These are phyloP conservation scores for Rhynchospora pubera DNA, from an alignment of 176 grass and related monocot genomes.

Conservation along the genomic window DNA sequence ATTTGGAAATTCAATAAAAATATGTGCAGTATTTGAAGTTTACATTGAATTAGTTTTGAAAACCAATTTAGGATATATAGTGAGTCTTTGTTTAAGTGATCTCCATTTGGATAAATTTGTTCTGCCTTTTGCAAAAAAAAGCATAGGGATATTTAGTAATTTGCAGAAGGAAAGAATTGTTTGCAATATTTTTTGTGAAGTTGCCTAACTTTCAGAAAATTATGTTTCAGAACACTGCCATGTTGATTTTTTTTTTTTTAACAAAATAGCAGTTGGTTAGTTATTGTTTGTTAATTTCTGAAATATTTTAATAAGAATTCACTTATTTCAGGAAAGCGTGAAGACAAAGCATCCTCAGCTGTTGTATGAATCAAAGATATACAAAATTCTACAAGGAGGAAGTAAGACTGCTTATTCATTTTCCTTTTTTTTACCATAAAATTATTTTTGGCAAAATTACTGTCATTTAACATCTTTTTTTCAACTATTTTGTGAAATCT, in stretches of 20 bases:
- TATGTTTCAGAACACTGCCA: background rate
- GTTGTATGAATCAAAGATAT: slow-evolving; percentile 96
- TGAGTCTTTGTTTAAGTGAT: background rate
- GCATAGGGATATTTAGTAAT: background rate
- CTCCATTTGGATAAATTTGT: no score
- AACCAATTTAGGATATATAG: background rate
- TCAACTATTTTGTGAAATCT: slow-evolving; percentile 38
- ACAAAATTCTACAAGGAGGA: slow-evolving; percentile 90
- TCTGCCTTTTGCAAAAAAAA: background rate
- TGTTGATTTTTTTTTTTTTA: background rate
- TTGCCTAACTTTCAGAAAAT: background rate
- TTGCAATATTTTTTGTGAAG: background rate
- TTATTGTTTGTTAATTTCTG: background rate
- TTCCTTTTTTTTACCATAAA: background rate
- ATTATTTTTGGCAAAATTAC: slow-evolving; percentile 1
- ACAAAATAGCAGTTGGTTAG: background rate
- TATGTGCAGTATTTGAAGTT: background rate
- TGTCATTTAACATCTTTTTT: background rate
- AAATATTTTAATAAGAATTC: no score
- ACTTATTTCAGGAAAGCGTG: slow-evolving; percentile 73
- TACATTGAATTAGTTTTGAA: background rate
- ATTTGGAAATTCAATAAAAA: no score
- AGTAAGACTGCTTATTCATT: slow-evolving; percentile 38
- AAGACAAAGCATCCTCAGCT: slow-evolving; percentile 98
- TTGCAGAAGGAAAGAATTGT: background rate